Evolutionary conservation across 106 monocot genomes (phyloP).

Genomic region (Iris macrosiphon): DNA sequence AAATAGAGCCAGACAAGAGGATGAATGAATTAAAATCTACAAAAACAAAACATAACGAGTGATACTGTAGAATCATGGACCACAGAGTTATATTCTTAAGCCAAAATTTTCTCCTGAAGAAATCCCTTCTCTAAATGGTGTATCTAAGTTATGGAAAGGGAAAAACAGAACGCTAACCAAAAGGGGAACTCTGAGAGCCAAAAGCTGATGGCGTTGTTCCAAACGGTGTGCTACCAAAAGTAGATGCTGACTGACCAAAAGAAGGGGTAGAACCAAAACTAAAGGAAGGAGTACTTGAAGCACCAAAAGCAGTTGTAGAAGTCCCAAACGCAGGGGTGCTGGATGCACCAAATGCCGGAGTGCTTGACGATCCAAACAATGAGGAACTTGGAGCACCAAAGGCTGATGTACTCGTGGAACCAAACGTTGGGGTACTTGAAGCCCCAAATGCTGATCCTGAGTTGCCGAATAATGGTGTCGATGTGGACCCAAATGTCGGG

Average conservation of each 20-base stretch:
- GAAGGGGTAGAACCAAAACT: constrained; percentile 31
- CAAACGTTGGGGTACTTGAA: constrained; percentile 42
- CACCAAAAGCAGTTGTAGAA: constrained; percentile 21
- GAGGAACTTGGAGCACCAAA: constrained; percentile 37
- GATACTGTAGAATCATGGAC: too few relatives aligned
- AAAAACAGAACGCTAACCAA: too few relatives aligned
- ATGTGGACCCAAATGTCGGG: constrained; percentile 25
- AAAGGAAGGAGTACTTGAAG: constrained; percentile 21
- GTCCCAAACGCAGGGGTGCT: constrained; percentile 20
- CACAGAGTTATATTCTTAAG: too few relatives aligned
- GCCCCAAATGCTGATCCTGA: constrained; percentile 38
- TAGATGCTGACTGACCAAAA: constrained; percentile 44
- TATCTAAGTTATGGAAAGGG: too few relatives aligned
- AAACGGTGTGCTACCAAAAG: constrained; percentile 69
- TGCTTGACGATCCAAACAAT: constrained; percentile 16
- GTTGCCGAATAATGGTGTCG: constrained; percentile 26
- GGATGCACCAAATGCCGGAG: constrained; percentile 20
- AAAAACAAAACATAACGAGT: too few relatives aligned
- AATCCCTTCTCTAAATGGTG: too few relatives aligned
- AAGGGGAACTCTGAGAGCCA: constrained; percentile 61
- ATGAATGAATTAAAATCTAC: too few relatives aligned
- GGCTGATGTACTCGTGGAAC: constrained; percentile 21
- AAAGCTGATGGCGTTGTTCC: constrained; percentile 54
- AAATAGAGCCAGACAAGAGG: too few relatives aligned
- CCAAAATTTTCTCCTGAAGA: too few relatives aligned